Evolutionary conservation across 495 filamentous ascomycete species (phyloP), one percentile per base, ranked within the genome.

Genomic region (Xylaria palmicola): DNA sequence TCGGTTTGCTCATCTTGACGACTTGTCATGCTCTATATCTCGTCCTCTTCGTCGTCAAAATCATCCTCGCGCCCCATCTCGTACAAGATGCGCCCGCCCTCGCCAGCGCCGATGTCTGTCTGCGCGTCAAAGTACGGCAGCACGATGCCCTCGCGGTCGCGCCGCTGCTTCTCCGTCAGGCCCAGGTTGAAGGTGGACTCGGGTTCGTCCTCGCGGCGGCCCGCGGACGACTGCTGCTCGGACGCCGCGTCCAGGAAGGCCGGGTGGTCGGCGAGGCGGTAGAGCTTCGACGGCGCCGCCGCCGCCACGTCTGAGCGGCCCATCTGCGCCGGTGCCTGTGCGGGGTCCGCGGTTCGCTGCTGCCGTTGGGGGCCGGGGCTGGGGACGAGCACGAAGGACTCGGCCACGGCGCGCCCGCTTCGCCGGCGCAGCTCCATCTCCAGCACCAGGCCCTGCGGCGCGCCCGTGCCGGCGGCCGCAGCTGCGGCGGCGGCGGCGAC

Each of bases 21-120:
- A 17, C 32, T 20, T 47, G 74, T 36, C n/a, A 37, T 13, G n/a
- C n/a, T 30, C 27, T 74, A 96, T 53, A 97, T 92, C 74, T 98
- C 95, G 80, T 98, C 94, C 70, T 98, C 95, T 75, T 98, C 95
- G 62, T 98, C 94, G 70, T 98, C 94, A 74, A 96, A 98, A 75
- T 98, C 95, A 77, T 98, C 94, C 77, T 97, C 95, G 53, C 85
- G 83, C 29, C 93, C 94, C 88, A 97, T 94, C 53, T 97, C 93
- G 76, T 98, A 98, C 67, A 98, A 68, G 54, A 98, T 98, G 62
- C 93, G 81, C 0, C 95, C 94, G 30, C 91, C 90, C 12, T 93
- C 91, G 12, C 89, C 90, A 0, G 86, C 87, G 0, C 86, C 86
- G 37, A 87, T 77, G 32, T 87, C 86, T 44, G 83, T 85, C 83